phyloP scores from a whole-genome alignment of 2,329 filamentous ascomycete genomes.

The Dactylonectria estremocensis region DNA sequence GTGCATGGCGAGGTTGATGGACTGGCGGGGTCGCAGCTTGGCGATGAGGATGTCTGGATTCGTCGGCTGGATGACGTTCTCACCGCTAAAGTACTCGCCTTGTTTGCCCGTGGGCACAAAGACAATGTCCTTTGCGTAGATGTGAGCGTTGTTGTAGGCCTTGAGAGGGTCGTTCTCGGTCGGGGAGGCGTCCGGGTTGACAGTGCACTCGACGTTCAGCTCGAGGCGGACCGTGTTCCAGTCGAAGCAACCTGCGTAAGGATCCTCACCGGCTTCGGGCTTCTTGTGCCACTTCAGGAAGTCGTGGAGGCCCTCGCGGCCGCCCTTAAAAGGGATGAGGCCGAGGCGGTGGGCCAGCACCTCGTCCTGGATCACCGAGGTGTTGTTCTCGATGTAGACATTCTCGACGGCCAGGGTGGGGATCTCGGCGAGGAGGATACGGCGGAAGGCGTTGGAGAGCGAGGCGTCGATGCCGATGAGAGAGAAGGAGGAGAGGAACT shows the following conservation, averaged over 20 bases:
- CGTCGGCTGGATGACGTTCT: conserved; percentile 79
- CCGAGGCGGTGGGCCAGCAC: conserved; percentile 92
- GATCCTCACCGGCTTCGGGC: conserved; percentile 73
- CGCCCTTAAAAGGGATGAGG: conserved; percentile 89
- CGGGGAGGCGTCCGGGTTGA: conserved; percentile 79
- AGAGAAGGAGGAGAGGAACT: conserved; percentile 87
- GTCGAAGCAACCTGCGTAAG: conserved; percentile 76
- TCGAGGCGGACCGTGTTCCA: conserved; percentile 89
- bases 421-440: conserved; percentile 95
- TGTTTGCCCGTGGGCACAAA: conserved; percentile 86
- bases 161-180: conserved; percentile 86
- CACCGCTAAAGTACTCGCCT: conserved; percentile 76
- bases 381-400: conserved; percentile 96
- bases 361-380: conserved; percentile 97
- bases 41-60: conserved; percentile 96
- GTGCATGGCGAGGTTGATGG: conserved; percentile 89
- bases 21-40: conserved; percentile 92
- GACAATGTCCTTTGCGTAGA: conserved; percentile 83
- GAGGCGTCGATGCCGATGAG: conserved; percentile 92
- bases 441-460: conserved; percentile 96
- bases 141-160: conserved; percentile 87
- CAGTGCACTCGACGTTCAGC: conserved; percentile 85
- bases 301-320: conserved; percentile 79
- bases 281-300: conserved; percentile 89
- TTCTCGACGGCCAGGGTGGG: conserved; percentile 95